Evolutionary conservation across 352 stramenopile genomes (phyloP), one percentile per base, ranked within the genome.

Genomic region (Pythium vanterpoolii): DNA sequence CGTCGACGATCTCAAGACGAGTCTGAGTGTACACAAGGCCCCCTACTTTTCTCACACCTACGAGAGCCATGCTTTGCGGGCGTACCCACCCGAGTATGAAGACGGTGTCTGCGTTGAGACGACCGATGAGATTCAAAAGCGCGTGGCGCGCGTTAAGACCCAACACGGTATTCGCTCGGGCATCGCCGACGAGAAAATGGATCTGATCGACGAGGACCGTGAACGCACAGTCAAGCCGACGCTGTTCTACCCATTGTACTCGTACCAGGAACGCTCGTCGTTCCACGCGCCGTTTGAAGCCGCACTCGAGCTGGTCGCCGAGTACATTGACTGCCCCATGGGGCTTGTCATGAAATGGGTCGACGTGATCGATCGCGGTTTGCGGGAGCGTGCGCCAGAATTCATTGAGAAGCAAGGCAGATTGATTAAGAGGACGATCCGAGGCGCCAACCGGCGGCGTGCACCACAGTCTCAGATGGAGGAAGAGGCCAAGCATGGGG

Each of bases 271-370:
- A 50, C 57, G 54, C 26, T 59, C 49, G 38, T 4, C 39, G 42
- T 50, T 86, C n/a, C 83, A 89, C 64, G 56, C 73, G 27, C 74
- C 71, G 19, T 87, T 79, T 42, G 80, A 90, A 64, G 66, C 74
- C 46, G 64, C 86, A 36, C 54, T 93, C n/a, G 71, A 81, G 53
- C 38, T 89, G 28, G 44, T 93, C 31, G 80, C 69, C 42, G 70
- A 79, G 47, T 87, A 93, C 69, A 73, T 90, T 18, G 71, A 89
- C 50, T 49, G 61, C 10, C 71, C 83, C 4, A 83, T 89, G 19
- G 66, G 56, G 4, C 47, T 65, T 5, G 72, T 90, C 21, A 42
- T 90, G 19, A 50, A 36, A 1, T 57, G 62, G 55, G 38, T 46
- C 6, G 43, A 62, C 8, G 28, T 48, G 0, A 57, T 70, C 27